Evolutionary conservation across 1,284 basidiomycete species (phyloP).

Genomic region (Ganoderma sinense): DNA sequence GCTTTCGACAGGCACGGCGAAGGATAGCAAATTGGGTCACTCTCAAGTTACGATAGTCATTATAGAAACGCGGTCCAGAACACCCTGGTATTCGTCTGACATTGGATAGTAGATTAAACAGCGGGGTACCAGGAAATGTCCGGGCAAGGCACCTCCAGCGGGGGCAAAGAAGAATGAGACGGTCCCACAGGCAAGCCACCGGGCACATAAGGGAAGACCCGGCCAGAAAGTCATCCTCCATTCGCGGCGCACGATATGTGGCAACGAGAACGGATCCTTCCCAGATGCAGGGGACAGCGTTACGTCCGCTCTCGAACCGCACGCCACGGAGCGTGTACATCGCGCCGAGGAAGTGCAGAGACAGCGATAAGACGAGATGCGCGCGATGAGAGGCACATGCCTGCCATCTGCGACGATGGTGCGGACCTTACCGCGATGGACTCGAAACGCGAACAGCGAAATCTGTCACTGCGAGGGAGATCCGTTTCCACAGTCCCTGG

Average conservation of each 20-base stretch:
- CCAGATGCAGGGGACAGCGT: not conserved
- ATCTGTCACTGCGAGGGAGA: not conserved
- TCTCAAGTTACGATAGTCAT: no score
- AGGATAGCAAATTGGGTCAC: no score
- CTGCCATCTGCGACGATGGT: not conserved
- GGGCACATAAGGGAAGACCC: not conserved
- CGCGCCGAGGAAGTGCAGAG: not conserved
- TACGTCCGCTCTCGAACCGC: not conserved
- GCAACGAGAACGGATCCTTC: not conserved
- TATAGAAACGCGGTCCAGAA: no score
- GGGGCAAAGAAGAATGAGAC: not conserved
- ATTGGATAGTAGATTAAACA: not conserved
- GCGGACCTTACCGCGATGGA: not conserved
- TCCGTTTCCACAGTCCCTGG: not conserved
- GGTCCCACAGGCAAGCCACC: conserved; percentile 2
- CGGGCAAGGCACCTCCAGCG: not conserved
- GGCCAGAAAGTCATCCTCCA: not conserved
- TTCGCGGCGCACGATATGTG: not conserved
- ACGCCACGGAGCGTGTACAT: not conserved
- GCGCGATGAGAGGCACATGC: not conserved
- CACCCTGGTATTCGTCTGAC: no score
- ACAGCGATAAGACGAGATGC: not conserved
- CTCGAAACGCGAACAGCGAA: not conserved
- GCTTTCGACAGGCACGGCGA: no score
- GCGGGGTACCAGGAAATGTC: not conserved